Conservation (phyloP, 83 land plant genomes). For the Picea engelmannii region DNA sequence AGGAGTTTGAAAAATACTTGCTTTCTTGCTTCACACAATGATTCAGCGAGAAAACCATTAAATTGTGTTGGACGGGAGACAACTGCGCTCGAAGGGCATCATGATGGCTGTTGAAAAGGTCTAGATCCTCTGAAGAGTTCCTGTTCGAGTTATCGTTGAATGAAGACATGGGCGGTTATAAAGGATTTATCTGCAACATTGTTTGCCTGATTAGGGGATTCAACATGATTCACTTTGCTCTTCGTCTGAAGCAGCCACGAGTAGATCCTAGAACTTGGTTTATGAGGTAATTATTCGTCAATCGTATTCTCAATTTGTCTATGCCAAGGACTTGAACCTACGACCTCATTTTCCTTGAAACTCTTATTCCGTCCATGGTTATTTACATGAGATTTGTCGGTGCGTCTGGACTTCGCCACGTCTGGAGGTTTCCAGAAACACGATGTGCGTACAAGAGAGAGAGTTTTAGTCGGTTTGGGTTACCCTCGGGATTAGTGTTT, state of each 20-base stretch:
- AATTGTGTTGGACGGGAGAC: no score
- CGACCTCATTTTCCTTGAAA: no score
- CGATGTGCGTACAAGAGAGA: background rate
- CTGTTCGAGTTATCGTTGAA: background rate
- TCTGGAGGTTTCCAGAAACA: background rate
- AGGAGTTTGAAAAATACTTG: background rate
- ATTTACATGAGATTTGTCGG: background rate
- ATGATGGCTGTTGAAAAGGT: background rate
- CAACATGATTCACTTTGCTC: background rate
- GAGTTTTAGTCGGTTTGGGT: background rate
- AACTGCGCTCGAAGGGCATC: background rate
- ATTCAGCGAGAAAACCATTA: no score
- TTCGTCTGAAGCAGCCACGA: background rate
- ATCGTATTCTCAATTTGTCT: no score
- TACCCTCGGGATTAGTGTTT: background rate
- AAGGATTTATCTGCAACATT: background rate
- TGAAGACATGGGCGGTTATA: background rate
- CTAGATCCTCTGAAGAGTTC: background rate
- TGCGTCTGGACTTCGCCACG: background rate
- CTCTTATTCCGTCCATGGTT: background rate
- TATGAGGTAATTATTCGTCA: background rate
- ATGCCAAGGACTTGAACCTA: no score
- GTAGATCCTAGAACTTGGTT: background rate
- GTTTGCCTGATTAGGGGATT: background rate
- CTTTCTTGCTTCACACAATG: background rate